These are phyloP conservation scores for Chionographis japonica DNA, from an alignment of 106 monocot genomes.

Conservation along the genomic window DNA sequence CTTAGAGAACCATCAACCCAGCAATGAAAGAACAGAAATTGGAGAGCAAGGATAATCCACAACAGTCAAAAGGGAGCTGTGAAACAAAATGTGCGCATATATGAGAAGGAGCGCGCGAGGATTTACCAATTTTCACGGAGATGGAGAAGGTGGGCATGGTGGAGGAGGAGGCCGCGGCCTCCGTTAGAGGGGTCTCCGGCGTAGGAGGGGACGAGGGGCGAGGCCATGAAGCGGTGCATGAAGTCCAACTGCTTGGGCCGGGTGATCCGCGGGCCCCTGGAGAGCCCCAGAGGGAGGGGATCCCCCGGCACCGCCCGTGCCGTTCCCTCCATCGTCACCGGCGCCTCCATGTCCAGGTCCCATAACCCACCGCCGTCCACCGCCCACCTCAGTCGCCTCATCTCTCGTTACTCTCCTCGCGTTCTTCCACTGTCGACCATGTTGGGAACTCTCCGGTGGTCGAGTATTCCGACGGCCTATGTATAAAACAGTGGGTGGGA, in stretches of 20 bases:
- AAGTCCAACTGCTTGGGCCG: conserved; percentile 92
- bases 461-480: too few species aligned
- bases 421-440: too few species aligned
- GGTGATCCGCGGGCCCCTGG: conserved; percentile 68
- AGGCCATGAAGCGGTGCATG: conserved; percentile 96
- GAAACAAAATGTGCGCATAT: too few species aligned
- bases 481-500: too few species aligned
- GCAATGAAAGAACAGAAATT: too few species aligned
- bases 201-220: conserved; percentile 75
- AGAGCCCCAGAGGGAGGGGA: conserved; percentile 71
- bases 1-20: too few species aligned
- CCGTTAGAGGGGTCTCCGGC: conserved; percentile 16
- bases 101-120: too few species aligned
- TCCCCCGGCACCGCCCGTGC: conserved; percentile 67
- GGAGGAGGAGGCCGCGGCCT: conserved; percentile 35
- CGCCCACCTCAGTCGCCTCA: conserved; percentile 60
- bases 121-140: conserved; percentile 59
- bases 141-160: conserved; percentile 46
- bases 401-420: conserved; percentile 1
- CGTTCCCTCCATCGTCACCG: conserved; percentile 71
- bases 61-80: too few species aligned
- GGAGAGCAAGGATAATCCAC: too few species aligned
- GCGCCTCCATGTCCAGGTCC: conserved; percentile 75
- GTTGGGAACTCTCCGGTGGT: too few species aligned
- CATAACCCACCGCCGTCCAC: conserved; percentile 54